Base-by-base conservation (phyloP, 2,329 filamentous ascomycete species). In the Apiospora rasikravindrae region DNA sequence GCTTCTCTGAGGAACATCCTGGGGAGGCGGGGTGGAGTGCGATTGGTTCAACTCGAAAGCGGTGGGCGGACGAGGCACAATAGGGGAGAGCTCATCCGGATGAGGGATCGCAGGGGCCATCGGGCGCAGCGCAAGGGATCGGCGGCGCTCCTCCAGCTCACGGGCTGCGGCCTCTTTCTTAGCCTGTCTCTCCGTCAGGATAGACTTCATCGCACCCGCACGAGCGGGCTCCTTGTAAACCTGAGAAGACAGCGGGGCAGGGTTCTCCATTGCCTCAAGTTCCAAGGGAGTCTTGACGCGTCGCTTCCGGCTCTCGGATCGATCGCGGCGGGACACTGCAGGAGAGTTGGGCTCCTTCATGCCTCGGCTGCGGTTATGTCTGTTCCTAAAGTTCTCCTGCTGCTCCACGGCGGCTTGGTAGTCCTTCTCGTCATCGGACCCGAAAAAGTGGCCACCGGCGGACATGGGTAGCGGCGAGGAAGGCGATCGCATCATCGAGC, bases 121-220 rank as follows among this genome's bases (percentile, higher is more conserved):
- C 4, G 94, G 93, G 69, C 94, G 89, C 71, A 94, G 89, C 26
- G 93, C 94, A 37, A 97, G 86, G 19, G 96, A 98, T 78, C 93
- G 90, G 72, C 96, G 91, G 40, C 96, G 91, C 78, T 96, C 94
- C 81, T 98, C 95, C 0, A 98, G 88, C 81, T 98, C 95, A 67
- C 93, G 91, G 10, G 95, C 94, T 13, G 93, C 93, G 68, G 91
- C 86, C 75, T 94, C 93, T 82, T 92, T 94, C 82, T 92, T 93
- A 67, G 88, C 83, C 73, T 90, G 88, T 67, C 89, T 85, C 73
- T 93, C 91, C 45, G 90, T 87, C 76, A 86, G 91, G 76, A 88
- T 86, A 72, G 84, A 81, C 72, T 84, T 86, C 72, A 90, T 78
- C 73, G 91, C 89, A 4, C 88, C 88, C 22, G 83, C 84, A 73